These are phyloP conservation scores for Mycena vulgaris DNA, from an alignment of 768 basidiomycete species.

Conservation along the genomic window DNA sequence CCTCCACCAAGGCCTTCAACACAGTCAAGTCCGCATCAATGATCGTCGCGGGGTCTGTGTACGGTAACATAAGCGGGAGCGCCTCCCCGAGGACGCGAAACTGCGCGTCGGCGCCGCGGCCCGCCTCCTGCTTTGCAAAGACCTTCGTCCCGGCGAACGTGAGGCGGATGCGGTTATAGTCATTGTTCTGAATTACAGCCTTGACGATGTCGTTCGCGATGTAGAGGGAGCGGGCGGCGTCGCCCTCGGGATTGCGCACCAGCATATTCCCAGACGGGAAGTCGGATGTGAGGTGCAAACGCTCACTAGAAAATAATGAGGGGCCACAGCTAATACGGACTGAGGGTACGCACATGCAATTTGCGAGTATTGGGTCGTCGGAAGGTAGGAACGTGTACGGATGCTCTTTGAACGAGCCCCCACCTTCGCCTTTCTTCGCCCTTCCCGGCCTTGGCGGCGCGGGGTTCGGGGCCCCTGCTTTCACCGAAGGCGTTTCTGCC, in stretches of 20 bases:
- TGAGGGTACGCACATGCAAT: conserved; percentile 75
- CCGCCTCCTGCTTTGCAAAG: conserved; percentile 90
- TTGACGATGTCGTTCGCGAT: conserved; percentile 90
- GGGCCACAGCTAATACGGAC: not conserved
- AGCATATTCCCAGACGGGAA: conserved; percentile 88
- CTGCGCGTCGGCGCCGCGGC: conserved; percentile 69
- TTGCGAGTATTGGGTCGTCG: conserved; percentile 77
- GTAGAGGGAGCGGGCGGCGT: conserved; percentile 83
- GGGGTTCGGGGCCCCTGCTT: not conserved
- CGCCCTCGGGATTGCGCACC: conserved; percentile 85
- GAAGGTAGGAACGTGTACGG: conserved; percentile 88
- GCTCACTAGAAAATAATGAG: conserved; percentile 62
- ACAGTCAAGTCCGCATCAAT: conserved; percentile 69
- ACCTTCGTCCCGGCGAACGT: conserved; percentile 96
- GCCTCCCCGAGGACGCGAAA: conserved; percentile 91
- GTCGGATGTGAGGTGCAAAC: conserved; percentile 74
- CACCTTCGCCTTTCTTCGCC: conserved; percentile 43
- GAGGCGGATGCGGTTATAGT: conserved; percentile 87
- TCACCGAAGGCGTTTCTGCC: not conserved
- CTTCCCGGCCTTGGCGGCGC: conserved; percentile 27
- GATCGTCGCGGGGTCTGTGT: conserved; percentile 75
- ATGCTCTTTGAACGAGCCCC: conserved; percentile 84
- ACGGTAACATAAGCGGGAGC: conserved; percentile 87
- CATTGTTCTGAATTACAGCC: conserved; percentile 83
- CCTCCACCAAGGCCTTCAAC: conserved; percentile 77